phyloP scores from a whole-genome alignment of 805 yeast species.

The Myxozyma neglecta region DNA sequence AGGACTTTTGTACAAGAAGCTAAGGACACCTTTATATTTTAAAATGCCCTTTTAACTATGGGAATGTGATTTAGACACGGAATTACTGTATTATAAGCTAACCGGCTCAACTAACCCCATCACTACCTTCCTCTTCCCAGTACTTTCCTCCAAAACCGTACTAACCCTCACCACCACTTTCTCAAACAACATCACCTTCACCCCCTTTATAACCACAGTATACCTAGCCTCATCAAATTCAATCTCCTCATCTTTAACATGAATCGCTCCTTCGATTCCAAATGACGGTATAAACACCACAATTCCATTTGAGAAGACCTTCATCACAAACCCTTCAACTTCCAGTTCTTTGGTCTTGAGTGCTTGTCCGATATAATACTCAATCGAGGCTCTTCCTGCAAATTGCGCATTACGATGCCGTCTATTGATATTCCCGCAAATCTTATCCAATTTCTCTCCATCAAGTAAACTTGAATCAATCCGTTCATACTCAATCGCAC shows the following conservation, averaged over 20 bases:
- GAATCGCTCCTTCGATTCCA: constrained; percentile 92
- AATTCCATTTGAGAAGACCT: constrained; percentile 90
- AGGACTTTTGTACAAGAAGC: too few species aligned
- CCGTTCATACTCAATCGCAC: constrained; percentile 93
- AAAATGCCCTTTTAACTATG: too few species aligned
- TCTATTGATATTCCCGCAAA: constrained; percentile 84
- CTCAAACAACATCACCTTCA: constrained; percentile 71
- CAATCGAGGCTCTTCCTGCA: constrained; percentile 98
- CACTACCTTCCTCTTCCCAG: constrained; percentile 91
- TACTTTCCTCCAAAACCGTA: constrained; percentile 77
- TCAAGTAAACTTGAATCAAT: constrained; percentile 81
- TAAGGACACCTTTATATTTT: too few species aligned
- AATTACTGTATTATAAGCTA: neutral
- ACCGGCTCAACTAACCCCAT: constrained; percentile 43
- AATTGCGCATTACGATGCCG: constrained; percentile 98
- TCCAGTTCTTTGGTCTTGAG: constrained; percentile 78
- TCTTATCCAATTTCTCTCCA: constrained; percentile 82
- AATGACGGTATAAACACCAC: constrained; percentile 93
- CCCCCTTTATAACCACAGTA: constrained; percentile 58
- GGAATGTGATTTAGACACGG: too few species aligned
- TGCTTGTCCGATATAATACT: constrained; percentile 97
- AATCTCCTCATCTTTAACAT: constrained; percentile 69
- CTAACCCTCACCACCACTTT: constrained; percentile 79
- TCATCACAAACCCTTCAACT: constrained; percentile 88
- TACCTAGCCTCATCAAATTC: constrained; percentile 76